These are phyloP conservation scores for Saturnispora halmiae DNA, from an alignment of 805 yeast species.

Conservation along the genomic window DNA sequence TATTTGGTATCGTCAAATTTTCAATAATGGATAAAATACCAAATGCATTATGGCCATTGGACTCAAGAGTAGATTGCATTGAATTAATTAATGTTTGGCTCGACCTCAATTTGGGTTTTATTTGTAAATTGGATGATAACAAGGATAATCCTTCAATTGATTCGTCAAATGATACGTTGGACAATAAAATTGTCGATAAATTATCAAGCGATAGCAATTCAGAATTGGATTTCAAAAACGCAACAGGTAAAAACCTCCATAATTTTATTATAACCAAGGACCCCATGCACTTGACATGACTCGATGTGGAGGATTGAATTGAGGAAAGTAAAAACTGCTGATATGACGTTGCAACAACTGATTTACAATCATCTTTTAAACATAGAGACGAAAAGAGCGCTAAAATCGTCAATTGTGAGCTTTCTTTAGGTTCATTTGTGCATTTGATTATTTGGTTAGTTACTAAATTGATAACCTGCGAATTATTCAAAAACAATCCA, in stretches of 20 bases:
- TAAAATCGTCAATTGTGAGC: conserved; percentile 20
- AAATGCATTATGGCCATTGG: conserved; percentile 17
- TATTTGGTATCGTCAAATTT: conserved; percentile 31
- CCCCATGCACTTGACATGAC: conserved; percentile 20
- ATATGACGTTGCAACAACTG: conserved; percentile 38
- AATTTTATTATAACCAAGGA: conserved; percentile 32
- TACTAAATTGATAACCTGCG: conserved; percentile 16
- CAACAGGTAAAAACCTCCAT: conserved; percentile 42
- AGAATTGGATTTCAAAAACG: conserved; percentile 20
- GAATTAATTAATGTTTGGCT: conserved; percentile 26
- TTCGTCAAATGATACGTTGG: conserved; percentile 19
- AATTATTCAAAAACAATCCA: conserved; percentile 16
- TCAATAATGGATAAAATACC: conserved; percentile 36
- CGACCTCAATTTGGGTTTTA: conserved; percentile 30
- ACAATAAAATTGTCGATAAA: conserved; percentile 24
- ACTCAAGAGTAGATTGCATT: conserved; percentile 14
- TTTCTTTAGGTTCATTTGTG: conserved; percentile 1
- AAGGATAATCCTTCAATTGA: conserved; percentile 30
- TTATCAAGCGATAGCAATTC: conserved; percentile 28
- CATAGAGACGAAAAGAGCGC: conserved; percentile 38
- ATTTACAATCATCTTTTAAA: conserved; percentile 41
- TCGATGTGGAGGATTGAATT: conserved; percentile 28
- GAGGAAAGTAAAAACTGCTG: conserved; percentile 28
- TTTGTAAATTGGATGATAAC: conserved; percentile 28
- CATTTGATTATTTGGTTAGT: conserved; percentile 18